Base-by-base conservation (phyloP, 805 yeast species). In the Nakazawaea molendinolei region DNA sequence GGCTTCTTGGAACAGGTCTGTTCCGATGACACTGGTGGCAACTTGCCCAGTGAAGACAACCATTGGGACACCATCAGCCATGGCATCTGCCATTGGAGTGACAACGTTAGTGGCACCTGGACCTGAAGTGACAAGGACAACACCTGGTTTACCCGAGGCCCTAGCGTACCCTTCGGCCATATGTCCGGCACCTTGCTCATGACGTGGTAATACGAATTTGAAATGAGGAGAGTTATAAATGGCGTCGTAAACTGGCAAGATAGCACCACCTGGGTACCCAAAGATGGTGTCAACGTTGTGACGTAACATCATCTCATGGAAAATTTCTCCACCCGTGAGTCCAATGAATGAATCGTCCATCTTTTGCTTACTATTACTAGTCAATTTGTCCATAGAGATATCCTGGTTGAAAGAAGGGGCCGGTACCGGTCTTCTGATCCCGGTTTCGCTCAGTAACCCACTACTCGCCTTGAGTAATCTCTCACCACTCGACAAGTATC, bases 111-210 rank as follows among this genome's bases (percentile, higher is more conserved):
- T 92, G 33, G 97, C 98, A 55, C 97, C 98, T 21, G 98, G 98
- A 35, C 98, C 98, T 1, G 96, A 86, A n/a, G 98, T 92, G 35
- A 92, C 98, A 51, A 92, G 68, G 33, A 92, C 97, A 46, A 92
- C 95, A 65, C 98, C 98, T 10, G 97, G 94, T 62, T 86, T 92
- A 41, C 97, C 98, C 31, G 70, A 61, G 27, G 95, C 98, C 48
- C 95, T 74, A 39, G 98, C 97, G 50, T 92, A 92, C 42, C 98
- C 98, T 65, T 92, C 97, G 39, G 98, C 98, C 97, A 92, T 92
- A 63, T 92, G 98, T 36, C 98, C 98, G 13, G 97, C 98, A 58
- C 98, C 98, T 65, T 92, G 98, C 63, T 92, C 98, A 60, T 92
- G 97, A 52, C 94, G 76, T 33, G 98, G 98, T 45, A 92, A 67